These are phyloP conservation scores for Cymbopogon citratus DNA, from an alignment of 176 grass and related monocot genomes.

Conservation along the genomic window DNA sequence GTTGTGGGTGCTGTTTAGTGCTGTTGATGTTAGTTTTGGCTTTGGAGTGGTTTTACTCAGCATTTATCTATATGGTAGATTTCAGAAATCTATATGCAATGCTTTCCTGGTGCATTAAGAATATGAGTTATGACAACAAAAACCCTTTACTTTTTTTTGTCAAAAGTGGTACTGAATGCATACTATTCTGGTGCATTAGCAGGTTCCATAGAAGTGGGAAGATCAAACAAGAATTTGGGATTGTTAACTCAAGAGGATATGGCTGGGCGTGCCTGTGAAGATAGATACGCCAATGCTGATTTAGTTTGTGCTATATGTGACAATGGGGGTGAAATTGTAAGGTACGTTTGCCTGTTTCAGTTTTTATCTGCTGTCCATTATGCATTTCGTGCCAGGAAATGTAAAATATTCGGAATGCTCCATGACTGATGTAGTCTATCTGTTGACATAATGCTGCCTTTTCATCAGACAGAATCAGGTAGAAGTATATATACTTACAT, in stretches of 20 bases:
- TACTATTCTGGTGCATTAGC: neutral
- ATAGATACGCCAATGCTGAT: constrained; percentile 20
- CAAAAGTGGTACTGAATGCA: constrained; percentile 9
- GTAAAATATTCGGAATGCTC: neutral
- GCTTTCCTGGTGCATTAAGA: neutral
- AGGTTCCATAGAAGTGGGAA: constrained; percentile 13
- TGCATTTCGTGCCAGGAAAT: neutral
- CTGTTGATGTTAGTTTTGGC: neutral
- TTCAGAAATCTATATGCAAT: neutral
- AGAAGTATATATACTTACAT: neutral
- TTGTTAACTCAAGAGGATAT: constrained; percentile 28
- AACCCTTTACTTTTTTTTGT: neutral
- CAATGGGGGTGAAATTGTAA: constrained; percentile 59
- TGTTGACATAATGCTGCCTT: neutral
- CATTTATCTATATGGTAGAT: neutral
- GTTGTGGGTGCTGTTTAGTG: neutral
- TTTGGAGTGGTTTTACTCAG: neutral
- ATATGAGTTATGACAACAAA: neutral
- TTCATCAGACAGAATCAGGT: too few species aligned
- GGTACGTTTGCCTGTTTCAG: constrained; percentile 7
- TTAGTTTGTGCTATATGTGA: constrained; percentile 64
- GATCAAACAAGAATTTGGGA: constrained; percentile 5
- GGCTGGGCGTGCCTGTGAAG: neutral
- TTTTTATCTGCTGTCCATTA: neutral
- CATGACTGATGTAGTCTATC: neutral